phyloP scores from a whole-genome alignment of 768 basidiomycete species.

The Cyathus striatus region DNA sequence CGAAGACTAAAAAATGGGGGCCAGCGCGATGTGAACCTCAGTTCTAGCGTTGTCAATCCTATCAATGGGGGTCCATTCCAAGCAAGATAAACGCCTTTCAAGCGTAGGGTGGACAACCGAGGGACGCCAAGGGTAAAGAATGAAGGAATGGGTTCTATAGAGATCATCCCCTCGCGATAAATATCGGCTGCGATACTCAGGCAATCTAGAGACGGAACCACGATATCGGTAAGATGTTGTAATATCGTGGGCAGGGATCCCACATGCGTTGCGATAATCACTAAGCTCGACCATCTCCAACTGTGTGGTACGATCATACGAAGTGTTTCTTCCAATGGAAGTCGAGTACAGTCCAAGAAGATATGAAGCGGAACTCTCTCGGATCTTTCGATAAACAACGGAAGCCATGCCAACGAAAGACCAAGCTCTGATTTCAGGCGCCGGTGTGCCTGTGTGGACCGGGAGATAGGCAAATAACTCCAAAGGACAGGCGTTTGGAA shows the following conservation, averaged over 20 bases:
- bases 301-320: conserved; percentile 7
- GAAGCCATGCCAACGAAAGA: conserved; percentile 16
- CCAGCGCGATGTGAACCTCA: conserved; percentile 19
- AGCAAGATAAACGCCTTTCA: conserved; percentile 16
- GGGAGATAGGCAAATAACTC: conserved; percentile 16
- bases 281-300: conserved; percentile 17
- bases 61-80: conserved; percentile 18
- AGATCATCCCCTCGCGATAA: conserved; percentile 20
- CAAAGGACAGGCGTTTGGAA: conserved; percentile 15
- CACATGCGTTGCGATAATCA: conserved; percentile 20
- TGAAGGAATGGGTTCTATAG: conserved; percentile 13
- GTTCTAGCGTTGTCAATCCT: conserved; percentile 14
- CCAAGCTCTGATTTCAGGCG: conserved; percentile 10
- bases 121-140: conserved; percentile 18
- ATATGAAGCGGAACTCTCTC: conserved; percentile 14
- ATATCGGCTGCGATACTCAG: conserved; percentile 20
- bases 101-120: conserved; percentile 10
- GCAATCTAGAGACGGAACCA: conserved; percentile 10
- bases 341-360: conserved; percentile 19
- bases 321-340: conserved; percentile 10
- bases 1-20: conserved; percentile 12
- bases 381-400: conserved; percentile 14
- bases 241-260: conserved; percentile 17
- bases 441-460: conserved; percentile 16
- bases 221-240: conserved; percentile 8